These are phyloP conservation scores for Fusarium caatingaense DNA, from an alignment of 2,329 filamentous ascomycete species.

Conservation along the genomic window DNA sequence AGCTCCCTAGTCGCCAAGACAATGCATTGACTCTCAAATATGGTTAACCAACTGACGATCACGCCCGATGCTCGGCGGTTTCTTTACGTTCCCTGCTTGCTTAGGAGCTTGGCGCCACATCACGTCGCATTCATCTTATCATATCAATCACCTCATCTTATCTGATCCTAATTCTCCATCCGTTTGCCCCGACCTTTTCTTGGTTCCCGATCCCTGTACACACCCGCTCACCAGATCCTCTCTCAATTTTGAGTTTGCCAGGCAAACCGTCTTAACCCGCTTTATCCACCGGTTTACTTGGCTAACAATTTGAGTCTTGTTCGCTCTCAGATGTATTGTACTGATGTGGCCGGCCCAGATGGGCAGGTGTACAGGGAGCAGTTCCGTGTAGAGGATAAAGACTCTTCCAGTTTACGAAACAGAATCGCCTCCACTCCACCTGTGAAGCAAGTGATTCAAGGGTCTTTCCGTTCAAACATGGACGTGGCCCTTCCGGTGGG, in stretches of 20 bases:
- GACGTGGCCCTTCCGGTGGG: slow-evolving; percentile 2
- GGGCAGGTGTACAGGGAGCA: background rate
- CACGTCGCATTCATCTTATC: slow-evolving; percentile 28
- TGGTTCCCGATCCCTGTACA: slow-evolving; percentile 12
- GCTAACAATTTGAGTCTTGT: background rate
- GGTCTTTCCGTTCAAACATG: background rate
- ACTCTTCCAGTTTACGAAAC: slow-evolving; percentile 5
- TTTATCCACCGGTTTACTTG: slow-evolving; percentile 2
- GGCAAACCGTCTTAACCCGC: slow-evolving; percentile 7
- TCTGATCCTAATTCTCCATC: slow-evolving; percentile 30
- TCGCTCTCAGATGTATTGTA: background rate
- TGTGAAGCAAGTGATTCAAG: background rate
- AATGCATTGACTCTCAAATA: background rate
- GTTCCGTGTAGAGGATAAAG: slow-evolving; percentile 2
- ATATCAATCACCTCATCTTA: slow-evolving; percentile 41
- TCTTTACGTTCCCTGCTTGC: background rate
- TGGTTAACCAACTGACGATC: slow-evolving; percentile 11
- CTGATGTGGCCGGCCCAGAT: background rate
- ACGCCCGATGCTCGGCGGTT: slow-evolving; percentile 15
- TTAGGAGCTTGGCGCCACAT: slow-evolving; percentile 11
- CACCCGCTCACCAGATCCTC: background rate
- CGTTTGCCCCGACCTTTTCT: background rate
- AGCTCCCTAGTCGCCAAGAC: slow-evolving; percentile 7
- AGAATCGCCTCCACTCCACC: slow-evolving; percentile 5
- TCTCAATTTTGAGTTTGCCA: background rate